Evolutionary conservation across 805 yeast genomes (phyloP).

Genomic region (Scheffersomyces spartinae): DNA sequence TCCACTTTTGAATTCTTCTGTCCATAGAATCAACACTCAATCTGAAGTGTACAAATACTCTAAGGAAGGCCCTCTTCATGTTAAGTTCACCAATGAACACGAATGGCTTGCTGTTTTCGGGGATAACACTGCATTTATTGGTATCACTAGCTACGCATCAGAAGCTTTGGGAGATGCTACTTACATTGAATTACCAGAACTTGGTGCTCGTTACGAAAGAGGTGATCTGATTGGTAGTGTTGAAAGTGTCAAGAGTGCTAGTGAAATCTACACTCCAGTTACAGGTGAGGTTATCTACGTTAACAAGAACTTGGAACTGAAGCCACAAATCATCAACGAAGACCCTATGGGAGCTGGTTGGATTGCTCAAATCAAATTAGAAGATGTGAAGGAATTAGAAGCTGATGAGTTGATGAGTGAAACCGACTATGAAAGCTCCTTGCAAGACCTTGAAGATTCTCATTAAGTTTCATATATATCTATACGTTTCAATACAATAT

Average conservation of each 20-base stretch:
- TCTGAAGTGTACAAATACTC: constrained; percentile 28
- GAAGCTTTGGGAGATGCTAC: constrained; percentile 97
- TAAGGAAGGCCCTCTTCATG: constrained; percentile 31
- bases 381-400: constrained; percentile 23
- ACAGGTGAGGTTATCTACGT: constrained; percentile 64
- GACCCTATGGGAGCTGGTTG: constrained; percentile 95
- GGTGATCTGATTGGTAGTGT: constrained; percentile 89
- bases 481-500: no score
- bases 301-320: constrained; percentile 52
- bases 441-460: no score
- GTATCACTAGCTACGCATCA: constrained; percentile 90
- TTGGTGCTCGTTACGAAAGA: constrained; percentile 42
- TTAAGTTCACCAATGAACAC: constrained; percentile 78
- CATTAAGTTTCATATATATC: no score
- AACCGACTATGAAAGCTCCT: constrained; percentile 43
- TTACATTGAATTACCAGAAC: constrained; percentile 77
- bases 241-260: constrained; percentile 89
- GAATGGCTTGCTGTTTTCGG: constrained; percentile 88
- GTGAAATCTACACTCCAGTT: constrained; percentile 86
- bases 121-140: constrained; percentile 75
- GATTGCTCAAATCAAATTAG: constrained; percentile 68
- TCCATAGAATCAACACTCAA: constrained; percentile 24
- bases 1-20: constrained; percentile 21
- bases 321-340: constrained; percentile 69
- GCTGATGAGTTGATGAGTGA: constrained; percentile 35